Conservation (phyloP, 2,329 filamentous ascomycete species). For the Byssothecium circinans region DNA sequence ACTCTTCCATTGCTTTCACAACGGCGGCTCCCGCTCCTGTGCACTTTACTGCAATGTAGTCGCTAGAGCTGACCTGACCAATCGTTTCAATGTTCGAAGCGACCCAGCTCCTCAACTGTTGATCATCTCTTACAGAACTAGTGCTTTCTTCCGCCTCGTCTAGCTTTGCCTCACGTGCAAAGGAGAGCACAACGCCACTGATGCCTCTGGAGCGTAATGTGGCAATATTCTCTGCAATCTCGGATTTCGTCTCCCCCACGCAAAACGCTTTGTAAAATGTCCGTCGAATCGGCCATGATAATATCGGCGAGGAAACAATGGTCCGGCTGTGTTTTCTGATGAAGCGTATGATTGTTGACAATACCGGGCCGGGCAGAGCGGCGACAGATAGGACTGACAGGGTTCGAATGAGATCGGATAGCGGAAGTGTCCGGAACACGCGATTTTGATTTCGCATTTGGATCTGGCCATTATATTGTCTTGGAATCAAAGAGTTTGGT, state of each 20-base stretch:
- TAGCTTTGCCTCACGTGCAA: slow-evolving; percentile 5
- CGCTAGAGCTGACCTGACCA: slow-evolving; percentile 1
- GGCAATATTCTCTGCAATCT: slow-evolving; percentile 6
- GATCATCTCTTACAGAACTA: background rate
- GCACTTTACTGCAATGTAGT: slow-evolving; percentile 5
- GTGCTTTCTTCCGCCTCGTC: background rate
- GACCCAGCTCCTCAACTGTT: slow-evolving; percentile 2
- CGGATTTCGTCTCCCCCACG: slow-evolving; percentile 4
- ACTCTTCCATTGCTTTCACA: slow-evolving; percentile 6
- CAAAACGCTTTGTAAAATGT: slow-evolving; percentile 6
- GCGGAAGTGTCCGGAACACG: slow-evolving; percentile 1
- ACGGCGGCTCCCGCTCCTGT: background rate
- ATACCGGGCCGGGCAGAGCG: slow-evolving; percentile 1
- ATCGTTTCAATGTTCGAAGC: slow-evolving; percentile 3
- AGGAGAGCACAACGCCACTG: slow-evolving; percentile 4
- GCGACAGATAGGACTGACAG: slow-evolving; percentile 5
- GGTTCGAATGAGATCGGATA: slow-evolving; percentile 4
- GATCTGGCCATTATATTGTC: background rate
- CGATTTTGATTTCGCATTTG: background rate
- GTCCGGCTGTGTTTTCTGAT: slow-evolving; percentile 1
- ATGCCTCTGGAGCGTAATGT: slow-evolving; percentile 3
- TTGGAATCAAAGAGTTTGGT: background rate
- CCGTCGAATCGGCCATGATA: slow-evolving; percentile 3
- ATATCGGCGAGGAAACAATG: slow-evolving; percentile 3
- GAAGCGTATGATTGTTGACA: slow-evolving; percentile 4